Evolutionary conservation across 2,329 filamentous ascomycete genomes (phyloP), one percentile per base, ranked within the genome.

Genomic region (Aspergillus terreus): DNA sequence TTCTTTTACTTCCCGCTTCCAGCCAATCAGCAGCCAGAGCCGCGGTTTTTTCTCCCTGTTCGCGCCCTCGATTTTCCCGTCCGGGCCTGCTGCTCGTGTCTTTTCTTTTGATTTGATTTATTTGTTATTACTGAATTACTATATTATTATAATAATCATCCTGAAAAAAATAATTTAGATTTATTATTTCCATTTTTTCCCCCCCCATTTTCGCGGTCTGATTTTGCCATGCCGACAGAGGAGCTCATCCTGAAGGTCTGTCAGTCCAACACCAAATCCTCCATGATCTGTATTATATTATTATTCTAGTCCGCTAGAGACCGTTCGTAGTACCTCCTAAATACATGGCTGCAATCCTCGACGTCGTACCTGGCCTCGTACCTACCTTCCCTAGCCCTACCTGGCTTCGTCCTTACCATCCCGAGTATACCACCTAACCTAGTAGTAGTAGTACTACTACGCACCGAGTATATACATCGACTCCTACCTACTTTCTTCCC

Each of bases 11-110:
- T 55, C 50, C n/a, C 21, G 12, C 21, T 12, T n/a, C 19, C 52
- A 32, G 50, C 58, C 52, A 61, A 61, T 63, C 47, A 51, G 23
- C 43, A 51, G 46, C 55, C 51, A 52, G 55, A 52, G 56, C 23
- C 35, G 42, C 25, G 42, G 21, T 48, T 56, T 61, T 55, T 58
- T 36, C 54, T 46, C 23, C 45, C 41, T 51, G 53, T 51, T 56
- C 52, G 47, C 61, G 55, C 44, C 56, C 48, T 53, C 6, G 40
- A 50, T 50, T 59, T 53, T 52, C 49, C 50, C 46, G 40, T 42
- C 32, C 30, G 32, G 32, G 32, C 33, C 19, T 21, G 23, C 41
- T 30, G 44, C 49, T 54, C 33, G 33, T 47, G 33, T 36, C 19
- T 9, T 46, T 35, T 46, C 12, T 46, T 19, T 46, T 19, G 2